Base-by-base conservation (phyloP, 352 stramenopile species). In the Pythium plurisporium region DNA sequence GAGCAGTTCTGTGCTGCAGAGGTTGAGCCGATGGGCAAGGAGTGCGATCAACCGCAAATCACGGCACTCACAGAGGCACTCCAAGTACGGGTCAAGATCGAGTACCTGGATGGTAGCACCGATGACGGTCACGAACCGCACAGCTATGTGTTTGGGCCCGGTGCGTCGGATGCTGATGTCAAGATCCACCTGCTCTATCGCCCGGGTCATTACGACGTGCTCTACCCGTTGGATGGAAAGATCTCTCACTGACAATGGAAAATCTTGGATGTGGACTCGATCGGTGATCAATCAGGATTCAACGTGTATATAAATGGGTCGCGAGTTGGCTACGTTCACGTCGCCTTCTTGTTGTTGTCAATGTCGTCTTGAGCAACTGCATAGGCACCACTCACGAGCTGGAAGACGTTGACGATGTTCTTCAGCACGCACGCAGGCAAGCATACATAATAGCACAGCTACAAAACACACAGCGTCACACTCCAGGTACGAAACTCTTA, bases 151-250 rank as follows among this genome's bases (percentile, higher is more conserved):
- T 92, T 77, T 44, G 71, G 68, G 1, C 59, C 73, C 1, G 40
- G n/a, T n/a, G 30, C 26, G 29, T 33, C 44, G 3, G 19, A 34
- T 4, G 45, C 29, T 11, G 64, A 45, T 42, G 55, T 44, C 26
- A 15, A 55, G 19, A 79, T 98, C 36, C 79, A 82, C 36, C 67
- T 98, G 49, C 69, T 98, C 23, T 98, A 98, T 79, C 86, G 94
- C 53, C 92, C 92, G 15, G 94, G 94, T 12, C 94, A 98, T 70
- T 98, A 98, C 76, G 94, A 98, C 68, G 94, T 98, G 47, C 72
- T 98, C 49, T 98, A 98, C 59, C 72, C 72, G 17, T 29, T 59
- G 69, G 15, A 33, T 36, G 26, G 11, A 30, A 58, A 38, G n/a
- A n/a, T 9, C 12, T 48, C 34, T 15, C 34, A 57, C 17, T 49